Conservation (phyloP, 202 grass and related monocot species). For the Elaeis oleifera region DNA sequence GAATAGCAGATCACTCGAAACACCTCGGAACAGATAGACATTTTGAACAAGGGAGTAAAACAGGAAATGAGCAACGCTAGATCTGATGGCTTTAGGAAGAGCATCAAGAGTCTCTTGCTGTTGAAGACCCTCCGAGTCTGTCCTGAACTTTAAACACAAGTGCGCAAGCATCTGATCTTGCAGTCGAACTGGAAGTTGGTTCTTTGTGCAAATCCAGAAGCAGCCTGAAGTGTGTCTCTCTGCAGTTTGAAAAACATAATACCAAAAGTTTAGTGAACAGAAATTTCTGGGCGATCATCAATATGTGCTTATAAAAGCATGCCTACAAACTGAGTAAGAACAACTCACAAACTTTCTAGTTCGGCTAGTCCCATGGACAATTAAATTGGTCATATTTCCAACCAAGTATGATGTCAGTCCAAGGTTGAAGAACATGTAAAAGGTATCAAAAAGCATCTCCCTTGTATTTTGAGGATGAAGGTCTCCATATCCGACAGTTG, state of each 20-base stretch:
- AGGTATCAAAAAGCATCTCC: slow-evolving; percentile 19
- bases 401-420: slow-evolving; percentile 24
- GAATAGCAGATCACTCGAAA: slow-evolving; percentile 8
- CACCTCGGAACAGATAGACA: slow-evolving; percentile 13
- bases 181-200: slow-evolving; percentile 10
- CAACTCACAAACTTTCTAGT: neutral
- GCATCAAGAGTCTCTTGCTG: slow-evolving; percentile 14
- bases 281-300: no score
- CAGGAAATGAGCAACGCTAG: slow-evolving; percentile 12
- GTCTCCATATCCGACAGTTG: slow-evolving; percentile 32
- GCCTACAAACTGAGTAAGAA: no score
- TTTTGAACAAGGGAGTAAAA: slow-evolving; percentile 1
- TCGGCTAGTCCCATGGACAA: slow-evolving; percentile 18
- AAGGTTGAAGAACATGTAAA: slow-evolving; percentile 29
- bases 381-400: slow-evolving; percentile 29
- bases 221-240: slow-evolving; percentile 5
- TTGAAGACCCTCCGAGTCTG: slow-evolving; percentile 11
- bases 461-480: slow-evolving; percentile 17
- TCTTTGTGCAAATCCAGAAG: slow-evolving; percentile 19
- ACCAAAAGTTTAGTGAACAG: no score
- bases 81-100: slow-evolving; percentile 21
- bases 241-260: neutral
- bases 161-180: slow-evolving; percentile 13
- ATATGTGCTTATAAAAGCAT: no score
- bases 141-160: slow-evolving; percentile 21